Percentiles rank a stretch among this genome's conserved stretches.
Conservation (phyloP, 2,329 filamentous ascomycete species). For the Penicillium crustosum region DNA sequence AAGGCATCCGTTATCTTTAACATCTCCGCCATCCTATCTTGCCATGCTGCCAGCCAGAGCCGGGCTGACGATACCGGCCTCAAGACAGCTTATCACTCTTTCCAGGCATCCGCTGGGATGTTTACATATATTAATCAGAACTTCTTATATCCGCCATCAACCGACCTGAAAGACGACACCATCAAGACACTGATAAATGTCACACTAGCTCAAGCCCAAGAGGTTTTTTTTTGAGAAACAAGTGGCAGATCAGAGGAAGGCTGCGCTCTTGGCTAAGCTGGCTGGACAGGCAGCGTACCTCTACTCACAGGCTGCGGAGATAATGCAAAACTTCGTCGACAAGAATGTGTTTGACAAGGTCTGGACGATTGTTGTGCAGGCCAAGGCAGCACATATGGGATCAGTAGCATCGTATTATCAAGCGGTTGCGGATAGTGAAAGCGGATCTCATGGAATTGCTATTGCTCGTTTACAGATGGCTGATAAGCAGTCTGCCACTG, state of each 20-base stretch:
- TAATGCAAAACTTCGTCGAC: constrained; percentile 86
- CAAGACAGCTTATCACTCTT: constrained; percentile 96
- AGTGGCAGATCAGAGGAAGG: constrained; percentile 87
- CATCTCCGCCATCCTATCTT: constrained; percentile 94
- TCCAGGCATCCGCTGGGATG: constrained; percentile 98
- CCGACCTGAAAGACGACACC: constrained; percentile 92
- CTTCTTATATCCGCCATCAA: constrained; percentile 93
- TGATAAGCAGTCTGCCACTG: constrained; percentile 74
- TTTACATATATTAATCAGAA: constrained; percentile 99
- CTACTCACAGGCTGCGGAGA: constrained; percentile 84
- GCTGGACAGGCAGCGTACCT: constrained; percentile 87
- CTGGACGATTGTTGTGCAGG: constrained; percentile 71
- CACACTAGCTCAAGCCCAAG: constrained; percentile 93
- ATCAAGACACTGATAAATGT: constrained; percentile 92
- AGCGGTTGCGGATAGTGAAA: constrained; percentile 84
- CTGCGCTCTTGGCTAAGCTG: constrained; percentile 85
- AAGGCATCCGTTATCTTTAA: constrained; percentile 99
- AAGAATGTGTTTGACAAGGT: constrained; percentile 92
- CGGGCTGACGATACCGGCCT: constrained; percentile 87
- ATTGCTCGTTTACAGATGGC: constrained; percentile 81
- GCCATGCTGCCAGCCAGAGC: constrained; percentile 90
- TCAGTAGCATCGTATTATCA: constrained; percentile 94
- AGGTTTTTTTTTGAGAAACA: constrained; percentile 99
- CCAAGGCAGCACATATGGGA: constrained; percentile 78
- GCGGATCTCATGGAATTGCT: constrained; percentile 79